Conservation (phyloP, 257 asterid genomes). For the Salvia rosmarinus region DNA sequence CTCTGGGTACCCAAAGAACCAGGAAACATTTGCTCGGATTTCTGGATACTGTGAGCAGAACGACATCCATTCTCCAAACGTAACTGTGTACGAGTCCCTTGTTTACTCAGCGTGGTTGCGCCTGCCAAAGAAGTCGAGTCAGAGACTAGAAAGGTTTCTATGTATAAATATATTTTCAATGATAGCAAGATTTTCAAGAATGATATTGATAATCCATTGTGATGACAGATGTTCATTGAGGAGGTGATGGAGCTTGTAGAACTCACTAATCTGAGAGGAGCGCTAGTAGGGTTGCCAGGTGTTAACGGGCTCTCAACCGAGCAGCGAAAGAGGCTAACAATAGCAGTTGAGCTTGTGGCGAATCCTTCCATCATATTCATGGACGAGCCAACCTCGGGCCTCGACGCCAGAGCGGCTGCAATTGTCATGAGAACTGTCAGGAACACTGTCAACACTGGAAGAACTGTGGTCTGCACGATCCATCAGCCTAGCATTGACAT, state of each 20-base stretch:
- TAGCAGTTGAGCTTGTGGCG: slow-evolving; percentile 94
- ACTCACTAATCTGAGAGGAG: slow-evolving; percentile 69
- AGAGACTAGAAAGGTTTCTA: slow-evolving; percentile 46
- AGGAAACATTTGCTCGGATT: slow-evolving; percentile 38
- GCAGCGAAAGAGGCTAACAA: slow-evolving; percentile 92
- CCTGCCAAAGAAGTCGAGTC: slow-evolving; percentile 52
- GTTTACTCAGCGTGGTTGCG: slow-evolving; percentile 59
- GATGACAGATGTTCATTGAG: slow-evolving; percentile 65
- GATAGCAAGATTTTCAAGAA: no score
- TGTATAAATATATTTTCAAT: not conserved
- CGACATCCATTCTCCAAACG: slow-evolving; percentile 43
- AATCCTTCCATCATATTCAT: slow-evolving; percentile 93
- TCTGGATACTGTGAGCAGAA: slow-evolving; percentile 45
- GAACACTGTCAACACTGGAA: slow-evolving; percentile 92
- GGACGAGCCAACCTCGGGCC: slow-evolving; percentile 98
- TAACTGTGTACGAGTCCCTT: slow-evolving; percentile 41
- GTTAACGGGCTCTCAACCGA: slow-evolving; percentile 85
- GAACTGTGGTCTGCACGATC: slow-evolving; percentile 96
- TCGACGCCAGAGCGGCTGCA: slow-evolving; percentile 99
- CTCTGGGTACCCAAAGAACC: slow-evolving; percentile 54
- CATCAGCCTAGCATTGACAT: slow-evolving; percentile 96
- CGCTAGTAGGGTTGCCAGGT: slow-evolving; percentile 92
- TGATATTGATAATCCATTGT: not conserved
- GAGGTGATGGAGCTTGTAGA: slow-evolving; percentile 90
- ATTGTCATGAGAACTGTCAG: slow-evolving; percentile 96